These are phyloP conservation scores for Castanopsis chinensis DNA, from an alignment of 306 rosid genomes.

Conservation along the genomic window DNA sequence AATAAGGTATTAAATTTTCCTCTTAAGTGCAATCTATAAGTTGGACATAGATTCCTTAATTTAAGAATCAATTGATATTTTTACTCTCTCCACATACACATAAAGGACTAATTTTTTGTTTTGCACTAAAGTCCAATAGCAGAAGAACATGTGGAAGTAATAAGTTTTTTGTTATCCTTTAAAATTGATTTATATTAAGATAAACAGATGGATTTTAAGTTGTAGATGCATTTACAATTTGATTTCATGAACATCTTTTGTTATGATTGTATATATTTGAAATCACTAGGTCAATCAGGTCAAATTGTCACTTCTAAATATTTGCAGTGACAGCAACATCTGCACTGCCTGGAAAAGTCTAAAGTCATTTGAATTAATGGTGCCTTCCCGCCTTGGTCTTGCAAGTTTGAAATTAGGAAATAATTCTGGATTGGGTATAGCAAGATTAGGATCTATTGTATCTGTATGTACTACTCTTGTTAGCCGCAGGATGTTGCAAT, in stretches of 20 bases:
- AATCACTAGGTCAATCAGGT: background rate
- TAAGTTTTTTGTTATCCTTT: background rate
- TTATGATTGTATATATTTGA: background rate
- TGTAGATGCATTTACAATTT: background rate
- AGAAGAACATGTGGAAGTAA: background rate
- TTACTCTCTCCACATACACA: background rate
- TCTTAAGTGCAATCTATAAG: background rate
- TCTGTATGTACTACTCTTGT: background rate
- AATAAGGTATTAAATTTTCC: constrained; percentile 52
- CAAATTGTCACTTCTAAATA: background rate
- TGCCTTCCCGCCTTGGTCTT: background rate
- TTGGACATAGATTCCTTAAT: background rate
- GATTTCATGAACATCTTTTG: background rate
- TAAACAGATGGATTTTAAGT: background rate
- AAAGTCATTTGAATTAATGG: background rate
- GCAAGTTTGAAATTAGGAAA: background rate
- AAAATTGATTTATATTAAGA: background rate
- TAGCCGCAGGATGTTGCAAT: background rate
- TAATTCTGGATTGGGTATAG: background rate
- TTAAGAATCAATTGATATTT: background rate
- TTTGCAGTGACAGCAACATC: background rate
- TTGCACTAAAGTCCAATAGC: background rate
- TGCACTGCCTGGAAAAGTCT: background rate
- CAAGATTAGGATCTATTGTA: background rate
- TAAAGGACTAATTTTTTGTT: background rate